Percentiles rank a stretch among this genome's conserved stretches.
phyloP scores from a whole-genome alignment of 2,329 filamentous ascomycete species.

The Grosmannia serpens region DNA sequence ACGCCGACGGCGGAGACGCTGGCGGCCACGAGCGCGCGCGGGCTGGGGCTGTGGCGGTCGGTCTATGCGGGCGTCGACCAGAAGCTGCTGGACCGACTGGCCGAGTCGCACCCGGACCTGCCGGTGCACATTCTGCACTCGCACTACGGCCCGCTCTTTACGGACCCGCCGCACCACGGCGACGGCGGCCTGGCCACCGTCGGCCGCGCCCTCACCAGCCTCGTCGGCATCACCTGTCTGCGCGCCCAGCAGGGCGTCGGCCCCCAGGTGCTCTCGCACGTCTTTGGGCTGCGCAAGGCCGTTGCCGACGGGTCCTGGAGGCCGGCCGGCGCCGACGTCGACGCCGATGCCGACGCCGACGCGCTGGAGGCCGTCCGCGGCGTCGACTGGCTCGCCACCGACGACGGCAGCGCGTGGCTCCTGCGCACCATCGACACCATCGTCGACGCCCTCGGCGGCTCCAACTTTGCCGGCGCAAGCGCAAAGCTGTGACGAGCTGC shows the following conservation, averaged over 20 bases:
- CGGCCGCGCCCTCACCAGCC: slow-evolving; percentile 59
- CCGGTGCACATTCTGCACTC: slow-evolving; percentile 67
- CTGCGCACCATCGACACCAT: slow-evolving; percentile 50
- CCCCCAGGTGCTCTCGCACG: slow-evolving; percentile 69
- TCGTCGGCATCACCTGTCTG: slow-evolving; percentile 64
- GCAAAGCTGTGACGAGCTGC: slow-evolving; percentile 7
- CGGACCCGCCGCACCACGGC: slow-evolving; percentile 45
- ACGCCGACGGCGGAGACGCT: slow-evolving; percentile 40
- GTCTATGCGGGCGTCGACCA: slow-evolving; percentile 65
- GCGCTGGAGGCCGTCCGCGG: slow-evolving; percentile 31
- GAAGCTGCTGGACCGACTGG: slow-evolving; percentile 61
- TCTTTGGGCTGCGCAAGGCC: slow-evolving; percentile 70
- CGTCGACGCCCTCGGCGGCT: slow-evolving; percentile 29
- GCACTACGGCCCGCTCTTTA: slow-evolving; percentile 64
- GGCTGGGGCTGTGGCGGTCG: slow-evolving; percentile 58
- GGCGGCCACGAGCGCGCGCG: slow-evolving; percentile 41
- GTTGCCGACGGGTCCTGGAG: slow-evolving; percentile 52
- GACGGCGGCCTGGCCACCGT: slow-evolving; percentile 38
- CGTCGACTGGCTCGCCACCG: slow-evolving; percentile 48
- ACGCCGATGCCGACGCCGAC: slow-evolving; percentile 18
- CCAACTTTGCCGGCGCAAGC: slow-evolving; percentile 10
- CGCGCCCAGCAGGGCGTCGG: slow-evolving; percentile 71
- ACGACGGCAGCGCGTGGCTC: slow-evolving; percentile 55
- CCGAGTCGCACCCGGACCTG: slow-evolving; percentile 66
- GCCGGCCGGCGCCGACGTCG: slow-evolving; percentile 20